Evolutionary conservation across 768 basidiomycete genomes (phyloP), one percentile per base, ranked within the genome.

Genomic region (Mycena metata): DNA sequence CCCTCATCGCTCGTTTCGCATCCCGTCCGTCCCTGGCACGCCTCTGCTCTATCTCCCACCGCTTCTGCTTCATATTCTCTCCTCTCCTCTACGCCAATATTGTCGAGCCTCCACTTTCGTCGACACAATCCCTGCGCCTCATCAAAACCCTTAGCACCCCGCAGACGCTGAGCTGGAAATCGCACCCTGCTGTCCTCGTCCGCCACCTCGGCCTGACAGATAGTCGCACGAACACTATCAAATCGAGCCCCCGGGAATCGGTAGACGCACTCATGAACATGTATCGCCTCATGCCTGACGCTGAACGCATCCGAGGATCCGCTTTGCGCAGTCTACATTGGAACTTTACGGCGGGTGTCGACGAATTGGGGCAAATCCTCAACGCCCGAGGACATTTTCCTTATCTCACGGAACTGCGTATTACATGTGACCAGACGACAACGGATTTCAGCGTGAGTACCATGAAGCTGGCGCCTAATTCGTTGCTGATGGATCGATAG

Each of bases 1-100:
- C 30, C 1, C 23, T 33, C 15, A 45, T 39, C 55, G 42, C 70
- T 91, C 90, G 83, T 87, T 39, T 93, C 92, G 75, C 91, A 17
- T 52, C 55, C 8, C 52, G 42, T 33, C 41, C 41, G 15, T 21
- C 47, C 30, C 11, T 60, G 0, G 58, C 60, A 24, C 36, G 51
- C 6, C 59, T 69, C n/a, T 61, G 63, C 49, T 21, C 39, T 43
- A 63, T 61, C 10, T 69, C 63, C 23, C 68, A 26, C 26, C 52
- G 36, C 10, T 63, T 69, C 33, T 60, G 21, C 30, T 47, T 59
- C 9, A 21, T 46, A 10, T 59, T 69, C 46, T 49, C 59, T 3
- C 5, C 41, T 5, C 33, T 43, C 3, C 58, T 69, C 19, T 69
- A 69, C 46, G 16, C 30, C 50, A 50, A 58, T 42, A 59, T 33